Base-by-base conservation (phyloP, 805 yeast species). In the Candida maris region DNA sequence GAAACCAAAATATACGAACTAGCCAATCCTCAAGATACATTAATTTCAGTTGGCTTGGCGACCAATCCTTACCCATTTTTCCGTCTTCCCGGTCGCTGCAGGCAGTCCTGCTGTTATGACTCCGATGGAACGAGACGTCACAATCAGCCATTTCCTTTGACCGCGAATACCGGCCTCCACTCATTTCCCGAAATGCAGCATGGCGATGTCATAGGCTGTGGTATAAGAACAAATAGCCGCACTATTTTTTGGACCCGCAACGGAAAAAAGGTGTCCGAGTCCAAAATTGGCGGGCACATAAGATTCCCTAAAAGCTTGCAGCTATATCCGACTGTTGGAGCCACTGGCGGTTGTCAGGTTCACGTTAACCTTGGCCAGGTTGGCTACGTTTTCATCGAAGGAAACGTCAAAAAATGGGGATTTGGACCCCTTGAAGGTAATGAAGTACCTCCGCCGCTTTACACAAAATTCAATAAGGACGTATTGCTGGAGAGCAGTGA, bases 181-280 rank as follows among this genome's bases (percentile, higher is more conserved):
- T 49, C 80, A 51, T 71, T 78, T 39, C 91, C 95, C 0, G 48
- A 59, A 17, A 61, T 81, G 31, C 71, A 76, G 23, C 79, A 83
- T 45, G 97, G 97, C 20, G 98, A 93, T 59, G 94, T 93, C 21
- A 71, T 93, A 10, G 98, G 98, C 2, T 76, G 91, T 19, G 98
- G 98, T 0, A 84, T 86, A 54, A 72, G 91, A 41, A 78, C 85
- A 2, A 69, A 87, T 30, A 70, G 85, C 13, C 95, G 97, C 2
- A 80, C 95, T 0, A 73, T 93, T 0, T 93, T 93, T 52, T 93
- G 89, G 68, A 93, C 98, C 0, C 73, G 96, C 47, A 93, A 93
- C 52, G 98, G 98, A 19, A 87, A 87, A 56, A 87, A 86, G 54
- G 64, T 93, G 18, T 75, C 76, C 25, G 97, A 89, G 54, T 81